A percentile compares a stretch with the other conserved stretches of the same genome.
These are phyloP conservation scores for Neospora caninum DNA, from an alignment of 169 alveolate genomes.

Conservation along the genomic window DNA sequence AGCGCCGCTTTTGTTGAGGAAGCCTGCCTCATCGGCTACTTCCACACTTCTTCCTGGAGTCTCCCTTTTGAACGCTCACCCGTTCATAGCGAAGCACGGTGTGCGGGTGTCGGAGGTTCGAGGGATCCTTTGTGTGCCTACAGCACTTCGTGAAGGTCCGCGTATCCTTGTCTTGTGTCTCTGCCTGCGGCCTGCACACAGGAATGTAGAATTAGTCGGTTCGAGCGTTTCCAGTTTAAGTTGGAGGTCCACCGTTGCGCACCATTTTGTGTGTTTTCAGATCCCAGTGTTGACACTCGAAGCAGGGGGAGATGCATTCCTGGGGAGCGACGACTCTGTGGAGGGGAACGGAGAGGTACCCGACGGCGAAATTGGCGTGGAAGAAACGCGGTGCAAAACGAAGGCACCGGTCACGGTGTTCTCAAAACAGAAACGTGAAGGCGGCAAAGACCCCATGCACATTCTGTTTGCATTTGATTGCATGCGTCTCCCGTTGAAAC, in stretches of 20 bases:
- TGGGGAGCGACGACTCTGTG: neutral
- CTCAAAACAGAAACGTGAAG: neutral
- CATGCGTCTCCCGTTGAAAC: constrained; percentile 42
- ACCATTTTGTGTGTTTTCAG: neutral
- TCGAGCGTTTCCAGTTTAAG: no score
- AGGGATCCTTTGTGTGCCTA: no score
- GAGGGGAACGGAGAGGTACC: neutral
- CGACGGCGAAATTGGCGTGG: neutral
- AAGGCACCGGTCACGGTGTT: neutral
- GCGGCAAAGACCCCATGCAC: neutral
- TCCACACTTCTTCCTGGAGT: neutral
- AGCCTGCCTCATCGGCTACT: no score
- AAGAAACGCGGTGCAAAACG: neutral
- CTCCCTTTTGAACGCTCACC: neutral
- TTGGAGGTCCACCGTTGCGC: no score
- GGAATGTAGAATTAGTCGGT: no score
- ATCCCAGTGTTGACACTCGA: neutral
- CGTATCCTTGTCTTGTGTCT: no score
- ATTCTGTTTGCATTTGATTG: constrained; percentile 64
- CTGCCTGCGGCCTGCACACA: no score
- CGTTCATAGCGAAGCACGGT: neutral
- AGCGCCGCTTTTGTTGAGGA: no score
- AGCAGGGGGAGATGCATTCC: neutral
- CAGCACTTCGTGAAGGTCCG: no score
- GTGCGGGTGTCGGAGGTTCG: neutral